Evolutionary conservation across 495 filamentous ascomycete species (phyloP).

Genomic region (Xylaria acuta): DNA sequence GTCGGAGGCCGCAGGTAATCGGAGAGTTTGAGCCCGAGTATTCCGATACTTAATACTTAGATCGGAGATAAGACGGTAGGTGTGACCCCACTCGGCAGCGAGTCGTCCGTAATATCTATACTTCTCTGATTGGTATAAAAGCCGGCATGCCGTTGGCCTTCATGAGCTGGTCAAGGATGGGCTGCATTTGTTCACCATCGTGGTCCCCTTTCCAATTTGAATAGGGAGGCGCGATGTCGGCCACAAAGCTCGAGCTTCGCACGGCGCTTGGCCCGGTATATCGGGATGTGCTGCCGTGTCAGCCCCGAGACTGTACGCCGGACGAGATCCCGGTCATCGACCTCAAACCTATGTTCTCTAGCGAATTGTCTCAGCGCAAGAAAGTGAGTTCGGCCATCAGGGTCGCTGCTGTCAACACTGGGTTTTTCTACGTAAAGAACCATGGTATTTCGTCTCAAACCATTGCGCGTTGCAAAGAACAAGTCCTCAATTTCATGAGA

Average conservation of each 20-base stretch:
- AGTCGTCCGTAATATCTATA: not conserved
- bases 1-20: slow-evolving; percentile 38
- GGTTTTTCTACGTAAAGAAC: slow-evolving; percentile 64
- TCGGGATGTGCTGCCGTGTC: slow-evolving; percentile 45
- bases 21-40: not conserved
- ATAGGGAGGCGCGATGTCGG: slow-evolving; percentile 26
- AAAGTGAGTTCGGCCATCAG: slow-evolving; percentile 48
- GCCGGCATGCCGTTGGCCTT: not conserved
- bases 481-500: slow-evolving; percentile 54
- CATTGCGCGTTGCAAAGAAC: slow-evolving; percentile 51
- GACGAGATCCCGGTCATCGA: slow-evolving; percentile 66
- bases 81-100: not conserved
- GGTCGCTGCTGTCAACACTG: slow-evolving; percentile 54
- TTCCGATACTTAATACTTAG: not conserved
- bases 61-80: not conserved
- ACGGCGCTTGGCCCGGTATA: slow-evolving; percentile 50
- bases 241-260: slow-evolving; percentile 48
- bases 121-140: not conserved
- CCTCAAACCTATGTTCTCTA: slow-evolving; percentile 48
- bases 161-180: not conserved
- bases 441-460: slow-evolving; percentile 57
- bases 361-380: slow-evolving; percentile 45
- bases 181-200: not conserved
- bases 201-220: not conserved
- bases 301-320: slow-evolving; percentile 47